Conservation (phyloP, 2,329 filamentous ascomycete genomes). For the Lecanicillium sp. region DNA sequence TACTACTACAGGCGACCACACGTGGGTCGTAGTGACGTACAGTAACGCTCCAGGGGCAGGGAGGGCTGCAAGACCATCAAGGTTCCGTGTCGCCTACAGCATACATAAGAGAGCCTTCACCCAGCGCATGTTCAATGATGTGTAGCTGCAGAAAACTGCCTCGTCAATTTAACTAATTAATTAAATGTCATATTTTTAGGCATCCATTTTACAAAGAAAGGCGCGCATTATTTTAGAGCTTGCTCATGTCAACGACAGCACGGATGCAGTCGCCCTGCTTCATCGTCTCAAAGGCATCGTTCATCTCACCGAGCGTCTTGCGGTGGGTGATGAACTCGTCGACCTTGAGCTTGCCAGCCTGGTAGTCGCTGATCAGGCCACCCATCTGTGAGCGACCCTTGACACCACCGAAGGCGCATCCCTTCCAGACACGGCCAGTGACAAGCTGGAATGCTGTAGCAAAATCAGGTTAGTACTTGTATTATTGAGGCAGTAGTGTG, state of each 20-base stretch:
- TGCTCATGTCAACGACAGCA: slow-evolving; percentile 69
- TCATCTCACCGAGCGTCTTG: slow-evolving; percentile 75
- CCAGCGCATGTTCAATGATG: neutral
- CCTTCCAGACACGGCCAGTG: slow-evolving; percentile 95
- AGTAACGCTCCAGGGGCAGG: neutral
- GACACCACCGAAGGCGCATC: slow-evolving; percentile 95
- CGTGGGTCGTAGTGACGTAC: neutral
- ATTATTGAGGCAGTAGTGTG: neutral
- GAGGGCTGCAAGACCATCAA: neutral
- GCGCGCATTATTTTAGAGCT: slow-evolving; percentile 16
- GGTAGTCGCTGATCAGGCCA: slow-evolving; percentile 81
- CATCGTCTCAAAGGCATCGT: slow-evolving; percentile 87
- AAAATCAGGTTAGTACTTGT: slow-evolving; percentile 12
- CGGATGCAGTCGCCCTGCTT: slow-evolving; percentile 95
- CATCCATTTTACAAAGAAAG: neutral
- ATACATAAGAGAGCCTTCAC: neutral
- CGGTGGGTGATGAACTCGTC: slow-evolving; percentile 99
- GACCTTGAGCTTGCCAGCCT: slow-evolving; percentile 85
- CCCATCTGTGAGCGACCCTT: slow-evolving; percentile 93
- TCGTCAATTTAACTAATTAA: no score
- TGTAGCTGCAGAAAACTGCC: no score
- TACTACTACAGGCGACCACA: no score
- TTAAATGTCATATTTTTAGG: neutral
- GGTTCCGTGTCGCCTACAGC: neutral
- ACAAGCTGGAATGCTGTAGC: slow-evolving; percentile 88